These are phyloP conservation scores for Pestalotiopsis sp. DNA, from an alignment of 2,329 filamentous ascomycete species.

Conservation along the genomic window DNA sequence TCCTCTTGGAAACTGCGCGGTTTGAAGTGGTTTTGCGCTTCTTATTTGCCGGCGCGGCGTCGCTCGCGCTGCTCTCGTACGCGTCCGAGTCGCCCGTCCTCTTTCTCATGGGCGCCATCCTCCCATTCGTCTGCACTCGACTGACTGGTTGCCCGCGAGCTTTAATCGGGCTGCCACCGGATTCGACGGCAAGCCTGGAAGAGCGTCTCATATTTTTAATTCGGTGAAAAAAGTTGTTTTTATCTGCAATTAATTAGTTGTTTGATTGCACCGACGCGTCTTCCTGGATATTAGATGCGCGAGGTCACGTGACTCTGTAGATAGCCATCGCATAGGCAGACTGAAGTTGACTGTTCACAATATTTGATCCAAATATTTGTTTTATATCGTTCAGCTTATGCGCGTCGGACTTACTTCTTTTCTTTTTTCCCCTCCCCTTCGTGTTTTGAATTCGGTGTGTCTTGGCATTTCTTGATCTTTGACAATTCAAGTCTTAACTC, in stretches of 20 bases:
- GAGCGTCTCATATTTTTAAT: conserved; percentile 4
- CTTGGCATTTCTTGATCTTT: no score
- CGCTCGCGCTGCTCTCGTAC: neutral
- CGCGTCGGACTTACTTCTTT: no score
- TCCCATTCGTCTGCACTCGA: neutral
- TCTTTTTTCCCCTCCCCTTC: no score
- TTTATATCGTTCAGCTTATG: no score
- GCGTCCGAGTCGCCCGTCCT: neutral
- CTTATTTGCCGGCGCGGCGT: neutral
- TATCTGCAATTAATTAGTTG: neutral
- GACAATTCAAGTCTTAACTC: no score
- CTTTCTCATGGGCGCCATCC: neutral
- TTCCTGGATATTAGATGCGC: neutral
- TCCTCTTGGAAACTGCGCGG: neutral
- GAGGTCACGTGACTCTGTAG: neutral
- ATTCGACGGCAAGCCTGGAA: neutral
- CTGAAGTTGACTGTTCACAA: no score
- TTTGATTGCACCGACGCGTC: neutral
- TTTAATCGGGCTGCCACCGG: neutral
- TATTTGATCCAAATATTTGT: no score
- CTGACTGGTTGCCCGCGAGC: neutral
- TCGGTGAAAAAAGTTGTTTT: neutral
- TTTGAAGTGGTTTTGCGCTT: neutral
- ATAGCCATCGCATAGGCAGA: no score
- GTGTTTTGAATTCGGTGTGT: no score